Percentiles rank a stretch among this genome's conserved stretches.
phyloP scores from a whole-genome alignment of 2,329 filamentous ascomycete species.

The Aspergillus ruber region DNA sequence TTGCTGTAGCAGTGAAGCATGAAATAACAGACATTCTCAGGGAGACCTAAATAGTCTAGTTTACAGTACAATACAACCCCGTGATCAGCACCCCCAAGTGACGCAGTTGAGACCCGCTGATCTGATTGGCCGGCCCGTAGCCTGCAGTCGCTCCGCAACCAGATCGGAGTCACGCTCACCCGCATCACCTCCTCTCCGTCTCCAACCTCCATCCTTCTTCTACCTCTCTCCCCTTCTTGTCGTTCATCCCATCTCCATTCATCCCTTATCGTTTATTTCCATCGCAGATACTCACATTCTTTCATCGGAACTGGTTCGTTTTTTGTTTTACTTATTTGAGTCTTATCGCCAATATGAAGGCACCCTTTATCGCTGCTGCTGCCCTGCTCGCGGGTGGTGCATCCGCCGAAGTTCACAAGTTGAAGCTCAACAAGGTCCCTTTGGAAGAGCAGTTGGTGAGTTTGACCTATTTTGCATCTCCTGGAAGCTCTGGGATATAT shows the following conservation, averaged over 20 bases:
- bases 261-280: not conserved
- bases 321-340: slow-evolving; percentile 8
- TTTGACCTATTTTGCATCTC: slow-evolving; percentile 14
- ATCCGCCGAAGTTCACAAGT: slow-evolving; percentile 83
- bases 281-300: slow-evolving; percentile 10
- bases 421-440: slow-evolving; percentile 96
- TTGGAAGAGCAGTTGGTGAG: slow-evolving; percentile 85
- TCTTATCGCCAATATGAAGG: slow-evolving; percentile 62
- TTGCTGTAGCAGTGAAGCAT: too few relatives aligned
- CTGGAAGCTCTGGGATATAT: too few relatives aligned
- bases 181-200: slow-evolving; percentile 21
- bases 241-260: slow-evolving; percentile 15
- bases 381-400: slow-evolving; percentile 72
- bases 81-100: slow-evolving; percentile 15
- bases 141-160: slow-evolving; percentile 17
- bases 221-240: slow-evolving; percentile 16
- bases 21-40: too few relatives aligned
- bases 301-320: slow-evolving; percentile 6
- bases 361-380: slow-evolving; percentile 66
- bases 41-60: too few relatives aligned
- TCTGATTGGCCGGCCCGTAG: slow-evolving; percentile 13
- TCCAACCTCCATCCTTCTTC: slow-evolving; percentile 14
- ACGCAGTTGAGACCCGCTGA: slow-evolving; percentile 12
- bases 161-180: slow-evolving; percentile 12
- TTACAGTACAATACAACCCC: not conserved